phyloP scores from a whole-genome alignment of 1,139 yeast species.

The Pichia sp. region DNA sequence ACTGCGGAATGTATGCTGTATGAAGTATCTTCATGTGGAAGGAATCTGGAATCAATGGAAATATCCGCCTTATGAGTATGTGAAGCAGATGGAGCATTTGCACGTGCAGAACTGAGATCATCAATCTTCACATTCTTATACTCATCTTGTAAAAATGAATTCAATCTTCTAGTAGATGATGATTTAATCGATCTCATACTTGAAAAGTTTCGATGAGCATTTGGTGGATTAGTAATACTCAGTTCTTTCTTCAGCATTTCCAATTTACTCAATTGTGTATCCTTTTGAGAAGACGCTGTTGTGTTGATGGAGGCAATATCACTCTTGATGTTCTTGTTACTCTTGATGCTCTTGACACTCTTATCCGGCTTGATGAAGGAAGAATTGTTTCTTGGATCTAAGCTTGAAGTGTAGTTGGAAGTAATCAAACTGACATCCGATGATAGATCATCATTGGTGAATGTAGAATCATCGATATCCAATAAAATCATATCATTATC shows the following conservation, averaged over 20 bases:
- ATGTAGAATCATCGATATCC: slow-evolving; percentile 5
- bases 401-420: slow-evolving; percentile 3
- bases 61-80: slow-evolving; percentile 20
- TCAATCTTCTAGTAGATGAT: slow-evolving; percentile 30
- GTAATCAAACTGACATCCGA: background rate
- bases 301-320: background rate
- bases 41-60: slow-evolving; percentile 25
- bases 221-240: background rate
- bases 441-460: slow-evolving; percentile 4
- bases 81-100: slow-evolving; percentile 5
- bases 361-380: background rate
- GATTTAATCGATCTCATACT: slow-evolving; percentile 22
- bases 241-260: slow-evolving; percentile 18
- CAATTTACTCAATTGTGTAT: slow-evolving; percentile 11
- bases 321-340: background rate
- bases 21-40: slow-evolving; percentile 23
- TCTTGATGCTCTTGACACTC: background rate
- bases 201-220: slow-evolving; percentile 6
- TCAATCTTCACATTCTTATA: slow-evolving; percentile 14
- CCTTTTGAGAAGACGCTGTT: background rate
- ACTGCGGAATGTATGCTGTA: slow-evolving; percentile 33
- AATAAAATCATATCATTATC: slow-evolving; percentile 9
- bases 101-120: slow-evolving; percentile 17
- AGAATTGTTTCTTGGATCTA: slow-evolving; percentile 4
- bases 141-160: slow-evolving; percentile 23